A percentile compares a stretch with the other conserved stretches of the same genome.
Conservation (phyloP, 148 eudicot genomes). For the Chenopodium berlandieri region DNA sequence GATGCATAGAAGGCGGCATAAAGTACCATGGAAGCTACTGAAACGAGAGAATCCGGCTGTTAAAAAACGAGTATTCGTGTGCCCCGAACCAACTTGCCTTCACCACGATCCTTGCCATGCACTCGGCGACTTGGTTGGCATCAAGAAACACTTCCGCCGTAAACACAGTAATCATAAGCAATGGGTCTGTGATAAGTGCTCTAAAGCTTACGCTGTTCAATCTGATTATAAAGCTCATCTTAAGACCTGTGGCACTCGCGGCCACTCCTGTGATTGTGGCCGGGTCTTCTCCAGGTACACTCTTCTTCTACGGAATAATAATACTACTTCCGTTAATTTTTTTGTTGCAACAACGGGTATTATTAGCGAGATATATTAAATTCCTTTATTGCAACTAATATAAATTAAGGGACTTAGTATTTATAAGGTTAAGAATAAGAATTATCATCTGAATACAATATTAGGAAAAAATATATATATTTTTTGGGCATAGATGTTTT, state of each 20-base stretch:
- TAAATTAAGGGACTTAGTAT: no score
- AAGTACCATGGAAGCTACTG: slow-evolving; percentile 87
- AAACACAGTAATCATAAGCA: slow-evolving; percentile 85
- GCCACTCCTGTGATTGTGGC: slow-evolving; percentile 93
- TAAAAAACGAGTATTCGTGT: slow-evolving; percentile 72
- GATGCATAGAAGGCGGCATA: slow-evolving; percentile 88
- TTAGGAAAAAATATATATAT: no score
- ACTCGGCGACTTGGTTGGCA: slow-evolving; percentile 86
- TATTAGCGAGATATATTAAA: no score
- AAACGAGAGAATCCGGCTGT: slow-evolving; percentile 70
- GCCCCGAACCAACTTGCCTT: slow-evolving; percentile 84
- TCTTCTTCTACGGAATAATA: no score
- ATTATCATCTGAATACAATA: background rate
- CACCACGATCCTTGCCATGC: slow-evolving; percentile 95
- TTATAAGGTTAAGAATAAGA: background rate
- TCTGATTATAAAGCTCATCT: slow-evolving; percentile 91
- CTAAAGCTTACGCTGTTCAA: slow-evolving; percentile 83
- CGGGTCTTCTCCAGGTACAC: slow-evolving; percentile 84
- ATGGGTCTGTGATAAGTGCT: slow-evolving; percentile 83
- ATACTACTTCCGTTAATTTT: no score
- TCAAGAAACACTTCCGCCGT: slow-evolving; percentile 82
- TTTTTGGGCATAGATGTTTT: slow-evolving; percentile 7
- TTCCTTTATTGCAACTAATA: no score
- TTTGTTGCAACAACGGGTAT: no score
- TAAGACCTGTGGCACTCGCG: slow-evolving; percentile 89